Base-by-base conservation (phyloP, 2,329 filamentous ascomycete genomes). In the Epichloe elymi region DNA sequence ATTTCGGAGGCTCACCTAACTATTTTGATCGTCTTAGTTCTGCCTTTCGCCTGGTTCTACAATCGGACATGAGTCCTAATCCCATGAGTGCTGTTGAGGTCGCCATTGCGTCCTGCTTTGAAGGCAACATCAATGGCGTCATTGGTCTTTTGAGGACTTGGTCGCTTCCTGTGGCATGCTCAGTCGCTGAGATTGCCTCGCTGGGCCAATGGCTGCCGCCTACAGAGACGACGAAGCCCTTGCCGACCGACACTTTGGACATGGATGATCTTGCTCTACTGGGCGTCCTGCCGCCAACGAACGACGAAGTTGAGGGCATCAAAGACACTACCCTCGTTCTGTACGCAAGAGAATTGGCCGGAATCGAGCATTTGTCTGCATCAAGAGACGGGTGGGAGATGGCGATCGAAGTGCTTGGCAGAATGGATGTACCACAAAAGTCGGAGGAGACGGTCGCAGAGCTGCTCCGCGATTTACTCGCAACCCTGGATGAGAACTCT, bases 211-310 rank as follows among this genome's bases (percentile, higher is more conserved):
- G 91, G 91, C 74, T 96, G 43, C 82, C 84, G 23, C 60, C 58
- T 1, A 57, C 63, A 3, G 61, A 65, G 14, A 40, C 55, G 4
- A 51, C 56, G 10, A 73, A 75, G 26, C 72, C 76, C 33, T 70
- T 78, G 38, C 70, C 70, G 6, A 75, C 86, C 58, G 76, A 80
- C 37, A 83, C 81, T 23, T 79, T 95, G 51, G 88, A 90, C 60
- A 80, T 86, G 67, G 85, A 89, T 55, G 90, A 96, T 61, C 70
- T 96, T 43, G 86, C 93, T 69, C 79, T 96, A 10, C 72, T 97
- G 12, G 89, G 80, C 15, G 69, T 88, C 74, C 79, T 72, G 20
- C 71, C 74, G 46, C 73, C 70, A 6, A 79, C 77, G 2, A 74
- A 79, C 10, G 75, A 81, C 50, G 77, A 82, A 56, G 63, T 75